phyloP scores from a whole-genome alignment of 768 basidiomycete genomes.

The Lactifluus subvellereus region DNA sequence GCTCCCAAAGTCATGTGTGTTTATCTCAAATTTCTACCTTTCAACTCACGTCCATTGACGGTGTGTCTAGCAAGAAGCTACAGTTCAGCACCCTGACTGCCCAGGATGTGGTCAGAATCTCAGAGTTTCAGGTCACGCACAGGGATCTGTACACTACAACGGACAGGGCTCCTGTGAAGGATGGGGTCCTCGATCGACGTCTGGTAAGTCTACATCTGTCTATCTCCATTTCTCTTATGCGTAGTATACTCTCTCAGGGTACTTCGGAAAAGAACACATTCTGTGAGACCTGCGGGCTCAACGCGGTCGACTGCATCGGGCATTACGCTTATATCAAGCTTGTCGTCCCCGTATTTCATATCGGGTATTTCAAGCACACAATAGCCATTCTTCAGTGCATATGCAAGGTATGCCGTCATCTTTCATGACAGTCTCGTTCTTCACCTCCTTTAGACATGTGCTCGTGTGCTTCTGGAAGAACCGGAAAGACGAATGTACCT shows the following conservation, averaged over 20 bases:
- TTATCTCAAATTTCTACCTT: background rate
- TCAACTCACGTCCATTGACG: background rate
- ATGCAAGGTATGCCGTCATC: slow-evolving; percentile 70
- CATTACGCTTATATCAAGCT: slow-evolving; percentile 99
- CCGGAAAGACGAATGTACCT: slow-evolving; percentile 78
- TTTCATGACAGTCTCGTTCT: background rate
- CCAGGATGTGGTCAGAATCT: slow-evolving; percentile 91
- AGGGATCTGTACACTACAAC: slow-evolving; percentile 84
- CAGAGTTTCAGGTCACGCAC: slow-evolving; percentile 94
- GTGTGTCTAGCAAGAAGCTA: slow-evolving; percentile 72
- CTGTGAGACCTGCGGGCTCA: slow-evolving; percentile 93
- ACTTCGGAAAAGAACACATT: slow-evolving; percentile 88
- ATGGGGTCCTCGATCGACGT: slow-evolving; percentile 90
- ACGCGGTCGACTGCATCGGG: slow-evolving; percentile 90
- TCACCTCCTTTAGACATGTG: slow-evolving; percentile 60
- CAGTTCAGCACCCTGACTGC: slow-evolving; percentile 93
- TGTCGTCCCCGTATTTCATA: slow-evolving; percentile 94
- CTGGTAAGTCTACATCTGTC: slow-evolving; percentile 48
- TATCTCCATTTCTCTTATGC: background rate
- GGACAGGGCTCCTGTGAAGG: slow-evolving; percentile 78
- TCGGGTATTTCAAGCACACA: slow-evolving; percentile 96
- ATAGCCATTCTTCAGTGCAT: slow-evolving; percentile 91
- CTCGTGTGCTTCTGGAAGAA: slow-evolving; percentile 84
- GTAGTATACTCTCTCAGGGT: slow-evolving; percentile 48
- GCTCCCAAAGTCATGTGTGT: slow-evolving; percentile 22